Conservation (phyloP, 73 alveolate species). For the Paramecium sonneborni region DNA sequence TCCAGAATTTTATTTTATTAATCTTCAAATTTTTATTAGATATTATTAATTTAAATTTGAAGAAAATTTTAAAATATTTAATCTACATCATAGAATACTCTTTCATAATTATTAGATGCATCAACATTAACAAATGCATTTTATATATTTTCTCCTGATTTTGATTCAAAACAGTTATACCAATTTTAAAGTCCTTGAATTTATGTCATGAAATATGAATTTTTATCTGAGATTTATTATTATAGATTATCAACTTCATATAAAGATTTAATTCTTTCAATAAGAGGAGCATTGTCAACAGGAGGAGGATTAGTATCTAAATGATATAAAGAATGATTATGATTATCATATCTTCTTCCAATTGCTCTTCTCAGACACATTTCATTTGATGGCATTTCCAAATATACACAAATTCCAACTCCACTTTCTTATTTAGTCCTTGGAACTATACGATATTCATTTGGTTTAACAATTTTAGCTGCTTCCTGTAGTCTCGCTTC, state of each 20-base stretch:
- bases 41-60: neutral
- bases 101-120: slow-evolving; percentile 63
- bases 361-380: slow-evolving; percentile 93
- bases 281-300: slow-evolving; percentile 86
- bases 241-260: slow-evolving; percentile 85
- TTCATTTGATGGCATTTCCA: slow-evolving; percentile 78
- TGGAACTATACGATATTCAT: slow-evolving; percentile 78
- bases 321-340: slow-evolving; percentile 83
- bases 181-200: slow-evolving; percentile 84
- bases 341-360: slow-evolving; percentile 92
- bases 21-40: neutral
- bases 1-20: slow-evolving; percentile 66
- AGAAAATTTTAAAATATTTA: slow-evolving; percentile 11
- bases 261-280: slow-evolving; percentile 90
- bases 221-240: slow-evolving; percentile 84
- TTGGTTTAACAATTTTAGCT: slow-evolving; percentile 78
- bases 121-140: slow-evolving; percentile 19
- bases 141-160: slow-evolving; percentile 67
- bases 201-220: slow-evolving; percentile 86
- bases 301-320: slow-evolving; percentile 95
- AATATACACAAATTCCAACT: slow-evolving; percentile 85
- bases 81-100: slow-evolving; percentile 67
- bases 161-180: slow-evolving; percentile 87
- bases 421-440: slow-evolving; percentile 80
- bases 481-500: slow-evolving; percentile 74